Evolutionary conservation across 2,329 filamentous ascomycete species (phyloP), one percentile per base, ranked within the genome.

Genomic region (Epichloe sp.): DNA sequence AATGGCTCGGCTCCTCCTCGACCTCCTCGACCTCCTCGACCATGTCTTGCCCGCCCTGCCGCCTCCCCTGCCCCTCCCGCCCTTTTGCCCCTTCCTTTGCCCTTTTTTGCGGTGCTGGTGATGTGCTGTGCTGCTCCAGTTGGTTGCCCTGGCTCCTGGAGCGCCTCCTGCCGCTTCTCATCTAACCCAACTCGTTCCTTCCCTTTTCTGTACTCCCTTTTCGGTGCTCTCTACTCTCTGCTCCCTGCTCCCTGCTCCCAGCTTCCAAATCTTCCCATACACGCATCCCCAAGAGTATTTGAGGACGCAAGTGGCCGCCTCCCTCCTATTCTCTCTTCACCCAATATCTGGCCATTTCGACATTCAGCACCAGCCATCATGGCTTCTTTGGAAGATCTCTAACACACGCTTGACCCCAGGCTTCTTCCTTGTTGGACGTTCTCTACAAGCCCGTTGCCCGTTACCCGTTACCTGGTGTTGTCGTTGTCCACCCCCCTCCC

Each of bases 371-470:
- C 46, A 21, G 49, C 47, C 49, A 49, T 36, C 47, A 54, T 54
- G 52, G 49, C 46, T 37, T 42, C 50, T 26, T 40, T 52, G 49
- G 44, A 48, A 44, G 52, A 48, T 52, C 52, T 54, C 47, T 54
- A 54, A 52, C 52, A 49, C 47, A 38, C 46, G 49, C 49, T 47
- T 47, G 34, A 47, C 31, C 47, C 42, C 49, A 49, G 52, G 52
- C 52, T 52, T 54, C 52, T 52, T 52, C 49, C 41, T 42, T 50
- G 41, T 44, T 52, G 52, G 52, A 49, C 51, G 26, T 44, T 52
- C 49, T 52, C 47, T 47, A 49, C 49, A 46, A 47, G 17, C 43
- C 47, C 51, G 44, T 45, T 52, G 35, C 47, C 35, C 31, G 37
- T 54, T 37, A 31, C 37, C 44, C 38, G 26, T 15, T 12, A 23